phyloP scores from a whole-genome alignment of 257 asterid species.

The Nicotiana attenuata region DNA sequence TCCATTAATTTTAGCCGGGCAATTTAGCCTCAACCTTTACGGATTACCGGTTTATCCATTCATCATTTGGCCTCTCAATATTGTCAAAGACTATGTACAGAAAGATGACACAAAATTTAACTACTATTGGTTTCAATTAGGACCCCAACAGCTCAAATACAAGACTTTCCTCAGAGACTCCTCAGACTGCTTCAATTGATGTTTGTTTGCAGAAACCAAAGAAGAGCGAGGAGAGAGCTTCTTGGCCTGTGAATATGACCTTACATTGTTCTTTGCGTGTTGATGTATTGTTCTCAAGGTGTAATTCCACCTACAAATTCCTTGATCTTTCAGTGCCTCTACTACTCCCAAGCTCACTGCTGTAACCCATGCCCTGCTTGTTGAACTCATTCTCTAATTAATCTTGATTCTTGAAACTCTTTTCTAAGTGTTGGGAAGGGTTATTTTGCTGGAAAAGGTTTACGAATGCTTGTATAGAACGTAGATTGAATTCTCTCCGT shows the following conservation, averaged over 20 bases:
- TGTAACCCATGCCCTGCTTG: constrained; percentile 23
- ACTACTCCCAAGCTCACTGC: constrained; percentile 19
- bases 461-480: neutral
- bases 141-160: constrained; percentile 36
- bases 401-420: neutral
- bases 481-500: neutral
- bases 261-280: constrained; percentile 13
- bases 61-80: constrained; percentile 8
- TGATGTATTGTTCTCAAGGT: constrained; percentile 13
- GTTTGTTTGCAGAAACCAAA: neutral
- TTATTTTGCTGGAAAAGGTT: neutral
- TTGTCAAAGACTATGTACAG: neutral
- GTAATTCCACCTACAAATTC: constrained; percentile 23
- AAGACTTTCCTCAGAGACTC: constrained; percentile 26
- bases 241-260: constrained; percentile 16
- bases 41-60: too few relatives aligned
- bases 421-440: too few relatives aligned
- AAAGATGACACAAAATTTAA: neutral
- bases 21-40: too few relatives aligned
- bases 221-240: constrained; percentile 11
- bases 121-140: constrained; percentile 7
- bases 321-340: constrained; percentile 29
- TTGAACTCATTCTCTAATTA: constrained; percentile 19
- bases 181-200: constrained; percentile 4
- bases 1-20: too few relatives aligned